Evolutionary conservation across 2,329 filamentous ascomycete species (phyloP), one percentile per base, ranked within the genome.

Genomic region (Talaromyces sp.): DNA sequence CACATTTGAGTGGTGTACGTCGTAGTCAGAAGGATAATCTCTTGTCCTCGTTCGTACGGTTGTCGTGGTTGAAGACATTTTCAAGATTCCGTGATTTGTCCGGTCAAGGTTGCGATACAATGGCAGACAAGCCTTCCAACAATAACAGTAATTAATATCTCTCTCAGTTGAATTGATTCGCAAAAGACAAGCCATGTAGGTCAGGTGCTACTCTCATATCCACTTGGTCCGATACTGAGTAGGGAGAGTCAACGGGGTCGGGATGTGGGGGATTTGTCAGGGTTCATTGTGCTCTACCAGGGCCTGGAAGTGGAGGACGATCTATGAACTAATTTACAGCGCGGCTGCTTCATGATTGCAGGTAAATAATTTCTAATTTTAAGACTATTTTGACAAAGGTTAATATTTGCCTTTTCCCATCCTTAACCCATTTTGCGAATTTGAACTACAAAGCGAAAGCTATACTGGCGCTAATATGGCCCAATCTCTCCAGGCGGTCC

Each of bases 1-100:
- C 61, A 75, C 74, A 21, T 58, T 21, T 1, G 59, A 58, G 66
- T 35, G 63, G 38, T 55, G 60, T 52, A 35, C 10, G 62, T 50
- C 46, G 10, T 55, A 46, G 57, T 46, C 19, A 53, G 66, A 63
- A 24, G 58, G 52, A 58, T 60, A 61, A 21, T 43, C 59, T 11
- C 59, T 49, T 21, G 56, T 13, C 55, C 19, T 49, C 21, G 13
- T 38, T 55, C 14, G 41, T 54, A 27, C 43, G 14, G 41, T 38
- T 6, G 55, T 38, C 1, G 52, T 56, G 24, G 56, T 58, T 31
- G 31, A 35, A 26, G 56, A 53, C 56, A 58, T 58, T 53, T 52
- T 31, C 21, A 31, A 21, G 32, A 53, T 41, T 24, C 10, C 10
- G 55, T 57, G 27, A 8, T 32, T 10, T 32, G 17, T 35, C 2